These are phyloP conservation scores for Solanum peruvianum DNA, from an alignment of 257 asterid genomes.

Conservation along the genomic window DNA sequence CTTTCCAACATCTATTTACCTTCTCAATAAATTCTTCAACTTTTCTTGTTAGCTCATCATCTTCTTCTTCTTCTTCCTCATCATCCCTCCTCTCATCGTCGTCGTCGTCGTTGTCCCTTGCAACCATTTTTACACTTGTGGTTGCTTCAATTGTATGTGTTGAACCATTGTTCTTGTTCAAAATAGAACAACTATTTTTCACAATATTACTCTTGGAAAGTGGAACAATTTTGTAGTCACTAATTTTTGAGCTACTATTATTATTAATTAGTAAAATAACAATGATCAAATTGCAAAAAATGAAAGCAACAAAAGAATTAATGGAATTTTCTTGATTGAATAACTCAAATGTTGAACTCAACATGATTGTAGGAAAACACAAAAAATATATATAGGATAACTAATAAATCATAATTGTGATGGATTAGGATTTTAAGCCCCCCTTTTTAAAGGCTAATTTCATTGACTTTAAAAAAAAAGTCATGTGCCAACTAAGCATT, in stretches of 20 bases:
- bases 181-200: background rate
- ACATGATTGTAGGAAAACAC: background rate
- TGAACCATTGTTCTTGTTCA: background rate
- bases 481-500: background rate
- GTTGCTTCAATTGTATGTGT: background rate
- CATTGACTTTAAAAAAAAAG: background rate
- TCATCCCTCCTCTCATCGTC: background rate
- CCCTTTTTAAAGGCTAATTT: background rate
- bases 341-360: slow-evolving; percentile 1
- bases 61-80: background rate
- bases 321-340: background rate
- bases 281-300: background rate
- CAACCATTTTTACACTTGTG: background rate
- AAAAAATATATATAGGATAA: background rate
- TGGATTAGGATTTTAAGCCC: background rate
- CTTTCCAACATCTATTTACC: slow-evolving; percentile 37
- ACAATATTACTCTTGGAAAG: background rate
- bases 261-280: background rate
- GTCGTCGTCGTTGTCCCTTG: background rate
- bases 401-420: background rate
- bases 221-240: background rate
- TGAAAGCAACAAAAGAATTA: background rate
- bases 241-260: background rate
- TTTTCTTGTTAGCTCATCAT: slow-evolving; percentile 27
- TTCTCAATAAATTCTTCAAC: slow-evolving; percentile 46